phyloP scores from a whole-genome alignment of 2,329 filamentous ascomycete genomes.

The Orbilia blumenaviensis region DNA sequence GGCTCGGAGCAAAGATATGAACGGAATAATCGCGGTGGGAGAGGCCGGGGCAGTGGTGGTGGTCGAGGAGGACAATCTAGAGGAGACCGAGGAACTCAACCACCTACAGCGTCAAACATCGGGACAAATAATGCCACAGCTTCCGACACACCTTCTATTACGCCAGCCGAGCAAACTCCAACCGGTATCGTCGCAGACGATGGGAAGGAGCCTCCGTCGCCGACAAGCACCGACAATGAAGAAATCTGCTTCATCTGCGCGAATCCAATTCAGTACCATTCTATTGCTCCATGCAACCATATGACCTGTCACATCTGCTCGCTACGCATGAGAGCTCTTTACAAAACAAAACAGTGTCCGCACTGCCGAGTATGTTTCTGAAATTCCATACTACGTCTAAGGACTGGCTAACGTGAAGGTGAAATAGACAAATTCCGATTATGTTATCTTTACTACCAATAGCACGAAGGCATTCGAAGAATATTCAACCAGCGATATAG shows the following conservation, averaged over 20 bases:
- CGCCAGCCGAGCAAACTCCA: constrained; percentile 4
- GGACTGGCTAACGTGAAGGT: constrained; percentile 5
- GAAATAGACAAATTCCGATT: constrained; percentile 61
- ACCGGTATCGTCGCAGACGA: constrained; percentile 52
- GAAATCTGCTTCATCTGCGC: constrained; percentile 99
- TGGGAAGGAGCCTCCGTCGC: constrained; percentile 41
- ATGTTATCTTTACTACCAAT: constrained; percentile 92
- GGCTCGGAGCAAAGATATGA: constrained; percentile 22
- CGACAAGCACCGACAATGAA: constrained; percentile 65
- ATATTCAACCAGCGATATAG: constrained; percentile 77
- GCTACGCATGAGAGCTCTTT: constrained; percentile 86
- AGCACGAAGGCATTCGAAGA: constrained; percentile 82
- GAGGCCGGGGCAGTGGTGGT: constrained; percentile 36
- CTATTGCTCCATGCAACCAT: constrained; percentile 94
- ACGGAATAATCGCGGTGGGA: constrained; percentile 10
- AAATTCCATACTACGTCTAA: neutral
- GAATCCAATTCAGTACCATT: constrained; percentile 84
- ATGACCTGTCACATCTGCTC: constrained; percentile 96
- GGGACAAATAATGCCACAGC: neutral
- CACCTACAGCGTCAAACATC: constrained; percentile 6
- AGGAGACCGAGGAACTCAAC: constrained; percentile 18
- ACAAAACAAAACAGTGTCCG: constrained; percentile 96
- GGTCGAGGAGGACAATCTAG: constrained; percentile 23
- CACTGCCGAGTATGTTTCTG: constrained; percentile 79
- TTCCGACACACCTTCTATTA: neutral